Base-by-base conservation (phyloP, 108 stramenopile genomes). In the Epithemia pelagica region DNA sequence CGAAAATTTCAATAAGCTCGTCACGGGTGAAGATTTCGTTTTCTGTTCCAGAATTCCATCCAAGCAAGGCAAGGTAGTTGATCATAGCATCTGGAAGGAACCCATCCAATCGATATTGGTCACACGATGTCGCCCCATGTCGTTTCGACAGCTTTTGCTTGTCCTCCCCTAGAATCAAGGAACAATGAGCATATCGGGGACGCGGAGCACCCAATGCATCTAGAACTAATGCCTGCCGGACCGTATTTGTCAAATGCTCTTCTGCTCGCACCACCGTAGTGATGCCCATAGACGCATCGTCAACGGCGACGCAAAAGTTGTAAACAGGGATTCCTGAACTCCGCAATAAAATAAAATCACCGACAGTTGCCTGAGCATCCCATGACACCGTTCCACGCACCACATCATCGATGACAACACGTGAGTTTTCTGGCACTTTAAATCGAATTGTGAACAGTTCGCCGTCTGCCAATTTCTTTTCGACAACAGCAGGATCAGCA, bases 231-330 rank as follows among this genome's bases (percentile, higher is more conserved):
- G 86, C 91, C 73, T 98, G 97, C 23, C 96, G 75, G 10, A 98
- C 68, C 2, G 97, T 96, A 77, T 98, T 98, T 57, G 97, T 96
- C 62, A 98, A 79, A 73, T 98, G 97, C 76, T 98, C 97, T 69
- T 98, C 97, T 10, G 97, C 97, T 25, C 97, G 95, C 57, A 98
- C 87, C 18, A 98, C 97, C 8, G 95, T 96, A 18, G 96, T 95
- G 62, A 98, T 91, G 30, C 92, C 94, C 97, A 98, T 98, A 53
- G 69, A 51, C 25, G 96, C 96, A 75, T 98, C 97, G 70, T 98
- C 97, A 20, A 98, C 95, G 20, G 97, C 96, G 1, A 98, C 97
- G 72, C 97, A 98, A 82, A 98, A 98, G 84, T 98, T 98, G 83
- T 98, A 98, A 0, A 98, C 96, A 0, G 97, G 97, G 22, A 98